A percentile compares a stretch with the other conserved stretches of the same genome.
These are phyloP conservation scores for Talaromyces islandicus DNA, from an alignment of 2,329 filamentous ascomycete species.

Conservation along the genomic window DNA sequence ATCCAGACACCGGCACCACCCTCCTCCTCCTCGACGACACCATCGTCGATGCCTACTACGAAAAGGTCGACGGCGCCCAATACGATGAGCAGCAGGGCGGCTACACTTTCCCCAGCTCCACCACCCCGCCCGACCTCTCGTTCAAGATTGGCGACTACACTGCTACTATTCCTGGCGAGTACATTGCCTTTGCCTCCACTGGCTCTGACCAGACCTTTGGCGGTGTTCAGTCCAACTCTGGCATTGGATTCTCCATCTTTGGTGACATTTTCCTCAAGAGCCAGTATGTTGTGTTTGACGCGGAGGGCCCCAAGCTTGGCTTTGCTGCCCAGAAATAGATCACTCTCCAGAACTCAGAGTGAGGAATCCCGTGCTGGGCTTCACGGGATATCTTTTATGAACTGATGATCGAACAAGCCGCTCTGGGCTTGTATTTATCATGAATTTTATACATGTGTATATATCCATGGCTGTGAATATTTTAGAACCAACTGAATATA, in stretches of 20 bases:
- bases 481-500: neutral
- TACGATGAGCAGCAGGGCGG: slow-evolving; percentile 39
- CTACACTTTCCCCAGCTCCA: slow-evolving; percentile 49
- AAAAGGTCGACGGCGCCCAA: slow-evolving; percentile 45
- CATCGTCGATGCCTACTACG: slow-evolving; percentile 56
- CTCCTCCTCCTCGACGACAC: slow-evolving; percentile 54
- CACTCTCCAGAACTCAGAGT: too few species aligned
- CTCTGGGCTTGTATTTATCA: neutral
- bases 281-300: slow-evolving; percentile 67
- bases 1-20: slow-evolving; percentile 61
- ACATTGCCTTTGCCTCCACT: slow-evolving; percentile 49
- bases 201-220: slow-evolving; percentile 49
- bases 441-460: too few species aligned
- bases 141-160: slow-evolving; percentile 45
- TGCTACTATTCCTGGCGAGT: slow-evolving; percentile 48
- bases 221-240: slow-evolving; percentile 61
- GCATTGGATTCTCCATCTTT: slow-evolving; percentile 60
- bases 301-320: slow-evolving; percentile 42
- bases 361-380: neutral
- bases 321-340: slow-evolving; percentile 37
- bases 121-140: slow-evolving; percentile 48
- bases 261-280: slow-evolving; percentile 76
- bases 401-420: neutral
- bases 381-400: neutral
- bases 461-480: neutral